These are phyloP conservation scores for Scheffersomyces quercinus DNA, from an alignment of 1,139 yeast genomes.

Conservation along the genomic window DNA sequence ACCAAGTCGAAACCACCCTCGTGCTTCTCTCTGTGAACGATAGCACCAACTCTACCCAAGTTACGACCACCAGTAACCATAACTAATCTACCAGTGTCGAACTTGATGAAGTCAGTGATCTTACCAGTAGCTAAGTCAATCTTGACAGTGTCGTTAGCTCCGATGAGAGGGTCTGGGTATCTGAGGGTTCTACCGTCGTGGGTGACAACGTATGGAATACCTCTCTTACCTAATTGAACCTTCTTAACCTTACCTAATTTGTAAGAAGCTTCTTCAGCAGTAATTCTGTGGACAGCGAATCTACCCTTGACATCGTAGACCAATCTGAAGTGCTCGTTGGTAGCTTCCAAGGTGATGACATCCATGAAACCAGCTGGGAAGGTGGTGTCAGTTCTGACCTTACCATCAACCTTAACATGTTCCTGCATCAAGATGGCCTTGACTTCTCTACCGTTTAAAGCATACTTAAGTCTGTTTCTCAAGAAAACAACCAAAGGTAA, in stretches of 20 bases:
- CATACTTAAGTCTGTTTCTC: constrained; percentile 99
- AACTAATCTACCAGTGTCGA: constrained; percentile 93
- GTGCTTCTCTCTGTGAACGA: constrained; percentile 98
- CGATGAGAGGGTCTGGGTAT: constrained; percentile 97
- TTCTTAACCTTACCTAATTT: constrained; percentile 97
- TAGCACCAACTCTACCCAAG: constrained; percentile 99
- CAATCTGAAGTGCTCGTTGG: constrained; percentile 99
- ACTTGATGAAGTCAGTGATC: constrained; percentile 87
- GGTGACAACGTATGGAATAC: constrained; percentile 96
- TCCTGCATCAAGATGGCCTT: constrained; percentile 99
- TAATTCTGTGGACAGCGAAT: constrained; percentile 98
- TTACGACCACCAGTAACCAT: constrained; percentile 99
- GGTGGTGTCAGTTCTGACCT: constrained; percentile 98
- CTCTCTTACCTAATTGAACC: constrained; percentile 97
- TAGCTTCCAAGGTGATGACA: constrained; percentile 93
- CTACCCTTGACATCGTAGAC: constrained; percentile 98
- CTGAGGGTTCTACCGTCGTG: constrained; percentile 99
- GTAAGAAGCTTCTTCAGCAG: constrained; percentile 97
- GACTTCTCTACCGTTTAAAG: constrained; percentile 99
- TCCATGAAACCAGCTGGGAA: constrained; percentile 99
- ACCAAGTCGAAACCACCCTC: constrained; percentile 99
- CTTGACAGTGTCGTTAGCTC: constrained; percentile 96
- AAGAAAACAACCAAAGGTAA: constrained; percentile 96
- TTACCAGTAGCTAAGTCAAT: constrained; percentile 95
- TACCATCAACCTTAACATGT: constrained; percentile 98